These are phyloP conservation scores for Datisca glomerata DNA, from an alignment of 306 rosid species.

Conservation along the genomic window DNA sequence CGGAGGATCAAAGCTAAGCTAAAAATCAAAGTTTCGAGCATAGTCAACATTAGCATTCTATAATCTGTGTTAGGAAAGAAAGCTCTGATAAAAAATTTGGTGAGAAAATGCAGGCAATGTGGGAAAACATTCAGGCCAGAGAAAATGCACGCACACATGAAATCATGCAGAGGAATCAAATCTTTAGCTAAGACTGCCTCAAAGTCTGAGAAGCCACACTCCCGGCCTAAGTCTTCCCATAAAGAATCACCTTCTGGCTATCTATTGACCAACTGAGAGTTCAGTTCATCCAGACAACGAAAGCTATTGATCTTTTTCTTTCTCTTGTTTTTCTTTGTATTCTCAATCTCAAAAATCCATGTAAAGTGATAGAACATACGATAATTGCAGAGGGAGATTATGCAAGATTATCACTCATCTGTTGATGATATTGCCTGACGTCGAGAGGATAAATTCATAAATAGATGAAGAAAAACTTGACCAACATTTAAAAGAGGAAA, in stretches of 20 bases:
- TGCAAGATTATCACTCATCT: too few relatives aligned
- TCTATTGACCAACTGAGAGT: conserved; percentile 25
- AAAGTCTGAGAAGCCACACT: conserved; percentile 11
- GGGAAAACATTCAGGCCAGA: conserved; percentile 74
- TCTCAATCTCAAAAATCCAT: conserved; percentile 1
- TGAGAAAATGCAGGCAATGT: conserved; percentile 61
- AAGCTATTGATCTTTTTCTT: too few relatives aligned
- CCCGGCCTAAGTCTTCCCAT: conserved; percentile 17
- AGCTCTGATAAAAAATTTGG: not conserved
- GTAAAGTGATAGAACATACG: conserved; percentile 1
- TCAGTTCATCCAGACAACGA: not conserved
- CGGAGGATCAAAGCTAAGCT: too few relatives aligned
- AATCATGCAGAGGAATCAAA: conserved; percentile 65
- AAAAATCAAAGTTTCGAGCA: too few relatives aligned
- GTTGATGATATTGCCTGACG: too few relatives aligned
- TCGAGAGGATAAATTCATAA: too few relatives aligned
- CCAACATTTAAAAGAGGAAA: too few relatives aligned
- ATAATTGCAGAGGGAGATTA: too few relatives aligned
- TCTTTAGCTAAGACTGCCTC: conserved; percentile 18
- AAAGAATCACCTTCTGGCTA: conserved; percentile 11
- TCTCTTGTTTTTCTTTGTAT: conserved; percentile 1
- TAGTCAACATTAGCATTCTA: too few relatives aligned
- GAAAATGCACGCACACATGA: conserved; percentile 76
- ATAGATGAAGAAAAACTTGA: too few relatives aligned
- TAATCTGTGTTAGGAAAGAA: too few relatives aligned